These are phyloP conservation scores for Russula virescens DNA, from an alignment of 768 basidiomycete genomes.

Conservation along the genomic window DNA sequence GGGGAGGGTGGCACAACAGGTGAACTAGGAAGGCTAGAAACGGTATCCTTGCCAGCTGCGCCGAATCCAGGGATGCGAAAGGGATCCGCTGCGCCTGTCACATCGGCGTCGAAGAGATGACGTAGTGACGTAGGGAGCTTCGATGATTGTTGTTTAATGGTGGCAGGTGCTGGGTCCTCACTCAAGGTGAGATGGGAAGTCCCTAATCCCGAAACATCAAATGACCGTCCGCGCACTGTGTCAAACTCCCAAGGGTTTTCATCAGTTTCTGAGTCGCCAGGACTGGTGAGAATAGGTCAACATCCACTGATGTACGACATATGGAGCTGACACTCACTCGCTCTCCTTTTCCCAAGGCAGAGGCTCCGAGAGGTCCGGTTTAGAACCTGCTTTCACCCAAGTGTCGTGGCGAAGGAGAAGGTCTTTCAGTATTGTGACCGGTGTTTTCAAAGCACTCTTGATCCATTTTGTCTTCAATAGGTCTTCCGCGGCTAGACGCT, in stretches of 20 bases:
- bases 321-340: conserved; percentile 30
- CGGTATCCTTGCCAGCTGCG: conserved; percentile 15
- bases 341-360: conserved; percentile 70
- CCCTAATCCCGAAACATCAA: conserved; percentile 1
- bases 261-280: conserved; percentile 20
- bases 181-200: conserved; percentile 2
- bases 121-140: conserved; percentile 74
- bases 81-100: conserved; percentile 33
- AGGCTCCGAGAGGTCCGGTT: conserved; percentile 47
- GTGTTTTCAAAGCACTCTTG: conserved; percentile 60
- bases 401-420: conserved; percentile 72
- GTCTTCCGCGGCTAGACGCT: conserved; percentile 90
- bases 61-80: conserved; percentile 39
- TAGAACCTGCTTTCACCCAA: conserved; percentile 47
- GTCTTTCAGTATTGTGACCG: conserved; percentile 68
- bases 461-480: conserved; percentile 88
- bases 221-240: conserved; percentile 48
- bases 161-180: conserved; percentile 32
- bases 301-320: conserved; percentile 21
- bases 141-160: conserved; percentile 46
- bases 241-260: conserved; percentile 73
- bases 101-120: conserved; percentile 64
- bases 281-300: conserved; percentile 27
- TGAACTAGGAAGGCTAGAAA: conserved; percentile 25
- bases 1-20: conserved; percentile 27